Conservation (phyloP, 768 basidiomycete species). For the Lactarius deliciosus region DNA sequence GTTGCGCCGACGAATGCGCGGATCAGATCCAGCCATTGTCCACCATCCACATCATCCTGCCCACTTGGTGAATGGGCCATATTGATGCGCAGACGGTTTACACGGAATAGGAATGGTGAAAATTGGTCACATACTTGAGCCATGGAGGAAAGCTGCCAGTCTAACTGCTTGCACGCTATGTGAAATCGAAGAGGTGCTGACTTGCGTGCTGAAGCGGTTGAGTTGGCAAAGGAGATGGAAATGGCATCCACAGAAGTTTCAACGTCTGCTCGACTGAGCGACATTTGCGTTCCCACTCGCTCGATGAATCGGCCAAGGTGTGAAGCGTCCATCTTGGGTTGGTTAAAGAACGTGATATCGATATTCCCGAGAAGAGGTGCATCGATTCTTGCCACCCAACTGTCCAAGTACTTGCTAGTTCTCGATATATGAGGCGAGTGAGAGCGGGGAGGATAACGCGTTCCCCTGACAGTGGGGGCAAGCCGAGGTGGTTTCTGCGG, state of each 20-base stretch:
- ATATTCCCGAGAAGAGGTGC: background rate
- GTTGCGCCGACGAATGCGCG: background rate
- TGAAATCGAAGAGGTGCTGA: background rate
- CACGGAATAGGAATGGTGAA: background rate
- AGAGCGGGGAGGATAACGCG: background rate
- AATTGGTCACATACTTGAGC: background rate
- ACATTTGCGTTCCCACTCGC: background rate
- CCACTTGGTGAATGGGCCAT: background rate
- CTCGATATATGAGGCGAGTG: background rate
- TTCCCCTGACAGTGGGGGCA: background rate
- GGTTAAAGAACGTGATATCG: background rate
- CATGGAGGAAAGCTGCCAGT: background rate
- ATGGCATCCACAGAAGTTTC: background rate
- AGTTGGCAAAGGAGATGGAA: background rate
- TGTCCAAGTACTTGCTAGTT: background rate
- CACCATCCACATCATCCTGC: background rate
- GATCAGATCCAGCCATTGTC: background rate
- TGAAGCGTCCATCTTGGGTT: background rate
- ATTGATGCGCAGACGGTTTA: background rate
- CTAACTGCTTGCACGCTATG: background rate
- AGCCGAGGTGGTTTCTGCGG: too few species aligned
- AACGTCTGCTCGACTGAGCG: background rate
- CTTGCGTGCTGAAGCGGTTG: background rate
- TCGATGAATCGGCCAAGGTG: background rate
- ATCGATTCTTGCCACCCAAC: background rate